Evolutionary conservation across 805 yeast species (phyloP), one percentile per base, ranked within the genome.

Genomic region (Osmozyma mogii): DNA sequence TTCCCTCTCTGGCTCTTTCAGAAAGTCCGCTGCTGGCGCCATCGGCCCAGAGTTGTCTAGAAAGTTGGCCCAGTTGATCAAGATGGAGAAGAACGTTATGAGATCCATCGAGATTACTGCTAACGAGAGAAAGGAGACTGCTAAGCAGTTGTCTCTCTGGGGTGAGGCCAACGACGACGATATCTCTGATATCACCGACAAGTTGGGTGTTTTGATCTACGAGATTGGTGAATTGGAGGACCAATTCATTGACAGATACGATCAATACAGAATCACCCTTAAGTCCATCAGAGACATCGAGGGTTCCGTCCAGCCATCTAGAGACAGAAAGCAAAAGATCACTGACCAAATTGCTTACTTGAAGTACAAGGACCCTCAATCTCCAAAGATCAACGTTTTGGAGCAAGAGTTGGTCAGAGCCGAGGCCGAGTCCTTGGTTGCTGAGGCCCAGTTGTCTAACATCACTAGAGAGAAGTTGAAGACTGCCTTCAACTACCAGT

Each of bases 361-460:
- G 65, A 92, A 92, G 70, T 92, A 92, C 74, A 89, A 89, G 74
- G 97, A 89, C 63, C 97, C 98, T 41, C 85, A 83, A 66, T 85
- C 96, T 32, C 94, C 96, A 59, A 89, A 89, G 72, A 83, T 89
- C 45, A 78, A 84, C 43, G 89, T 88, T 32, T 76, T 89, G 60
- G 98, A 89, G 72, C 97, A 92, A 70, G 97, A 92, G 68, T 75
- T 92, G 58, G 97, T 92, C 45, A 80, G 98, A 65, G 96, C 97
- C 30, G 98, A 89, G 72, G 97, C 97, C 44, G 97, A 92, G 69
- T 85, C 96, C 29, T 77, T 89, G 49, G 98, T 89, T 50, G 98
- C 98, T 37, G 98, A 89, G 71, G 97, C 97, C 36, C 98, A 89
- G 71, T 77, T 89, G 57, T 84, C 96, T 41, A 89, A 89, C 70